Evolutionary conservation across 768 basidiomycete genomes (phyloP).

Genomic region (Rhizopogon vinicolor): DNA sequence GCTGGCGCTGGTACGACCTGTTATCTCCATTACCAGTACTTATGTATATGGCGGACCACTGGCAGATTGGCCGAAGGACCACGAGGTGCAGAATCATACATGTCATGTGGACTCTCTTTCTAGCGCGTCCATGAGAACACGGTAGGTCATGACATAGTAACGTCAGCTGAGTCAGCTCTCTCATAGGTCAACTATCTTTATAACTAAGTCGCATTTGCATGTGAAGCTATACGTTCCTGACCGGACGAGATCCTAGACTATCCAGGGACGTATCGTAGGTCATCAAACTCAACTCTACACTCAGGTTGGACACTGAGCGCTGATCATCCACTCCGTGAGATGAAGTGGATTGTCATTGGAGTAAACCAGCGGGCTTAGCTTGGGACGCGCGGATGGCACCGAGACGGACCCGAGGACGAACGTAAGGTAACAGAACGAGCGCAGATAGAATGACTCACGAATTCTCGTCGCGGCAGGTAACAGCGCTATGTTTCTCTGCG

Average conservation of each 20-base stretch:
- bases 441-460: too few species aligned
- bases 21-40: background rate
- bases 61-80: background rate
- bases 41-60: background rate
- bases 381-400: too few species aligned
- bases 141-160: background rate
- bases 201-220: constrained; percentile 17
- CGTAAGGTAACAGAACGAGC: too few species aligned
- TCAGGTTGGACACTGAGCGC: constrained; percentile 10
- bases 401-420: too few species aligned
- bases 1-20: background rate
- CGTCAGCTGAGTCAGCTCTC: background rate
- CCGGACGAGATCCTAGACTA: background rate
- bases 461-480: too few species aligned
- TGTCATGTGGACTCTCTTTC: constrained; percentile 2
- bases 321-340: constrained; percentile 25
- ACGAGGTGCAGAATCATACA: background rate
- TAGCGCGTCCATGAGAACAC: background rate
- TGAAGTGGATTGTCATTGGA: constrained; percentile 21
- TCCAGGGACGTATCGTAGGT: constrained; percentile 1
- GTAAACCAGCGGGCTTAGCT: too few species aligned
- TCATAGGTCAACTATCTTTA: constrained; percentile 5
- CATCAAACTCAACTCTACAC: too few species aligned
- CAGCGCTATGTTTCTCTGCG: too few species aligned
- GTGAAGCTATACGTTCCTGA: constrained; percentile 12